These are phyloP conservation scores for Leccinum ochraceum DNA, from an alignment of 768 basidiomycete genomes.

Conservation along the genomic window DNA sequence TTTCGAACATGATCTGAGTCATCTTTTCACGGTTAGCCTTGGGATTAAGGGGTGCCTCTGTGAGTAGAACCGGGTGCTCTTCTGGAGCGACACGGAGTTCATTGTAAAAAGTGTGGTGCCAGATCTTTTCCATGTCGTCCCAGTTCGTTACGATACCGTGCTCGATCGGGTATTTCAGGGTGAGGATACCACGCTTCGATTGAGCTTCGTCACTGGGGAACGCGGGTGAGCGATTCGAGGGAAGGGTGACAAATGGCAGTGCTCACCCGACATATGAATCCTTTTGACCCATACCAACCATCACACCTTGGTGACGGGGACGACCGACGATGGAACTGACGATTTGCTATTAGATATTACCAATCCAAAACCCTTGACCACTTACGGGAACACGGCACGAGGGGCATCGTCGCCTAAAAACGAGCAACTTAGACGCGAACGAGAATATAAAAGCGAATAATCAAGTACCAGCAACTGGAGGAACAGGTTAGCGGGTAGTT, in stretches of 20 bases:
- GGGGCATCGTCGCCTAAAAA: slow-evolving; percentile 81
- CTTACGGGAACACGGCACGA: slow-evolving; percentile 94
- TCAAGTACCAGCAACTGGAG: slow-evolving; percentile 61
- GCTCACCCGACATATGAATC: slow-evolving; percentile 91
- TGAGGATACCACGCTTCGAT: slow-evolving; percentile 93
- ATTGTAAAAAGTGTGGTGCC: slow-evolving; percentile 96
- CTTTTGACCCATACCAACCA: slow-evolving; percentile 97
- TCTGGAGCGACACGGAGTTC: slow-evolving; percentile 78
- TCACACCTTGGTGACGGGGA: slow-evolving; percentile 91
- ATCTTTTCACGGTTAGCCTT: slow-evolving; percentile 75
- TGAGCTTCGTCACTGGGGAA: slow-evolving; percentile 79
- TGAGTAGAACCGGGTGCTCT: slow-evolving; percentile 72
- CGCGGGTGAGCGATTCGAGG: slow-evolving; percentile 15
- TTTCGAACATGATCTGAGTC: slow-evolving; percentile 82
- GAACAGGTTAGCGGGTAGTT: slow-evolving; percentile 22
- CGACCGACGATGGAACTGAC: slow-evolving; percentile 89
- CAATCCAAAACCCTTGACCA: slow-evolving; percentile 23
- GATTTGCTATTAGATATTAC: slow-evolving; percentile 15
- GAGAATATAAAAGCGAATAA: background rate
- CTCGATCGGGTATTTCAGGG: slow-evolving; percentile 91
- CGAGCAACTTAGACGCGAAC: slow-evolving; percentile 8
- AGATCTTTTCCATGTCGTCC: slow-evolving; percentile 99
- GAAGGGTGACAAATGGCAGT: slow-evolving; percentile 3
- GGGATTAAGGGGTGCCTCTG: slow-evolving; percentile 73
- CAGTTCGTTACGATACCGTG: slow-evolving; percentile 97